Evolutionary conservation across 192 early-diverging fungal species (phyloP).

Genomic region (Kappamyces sp.): DNA sequence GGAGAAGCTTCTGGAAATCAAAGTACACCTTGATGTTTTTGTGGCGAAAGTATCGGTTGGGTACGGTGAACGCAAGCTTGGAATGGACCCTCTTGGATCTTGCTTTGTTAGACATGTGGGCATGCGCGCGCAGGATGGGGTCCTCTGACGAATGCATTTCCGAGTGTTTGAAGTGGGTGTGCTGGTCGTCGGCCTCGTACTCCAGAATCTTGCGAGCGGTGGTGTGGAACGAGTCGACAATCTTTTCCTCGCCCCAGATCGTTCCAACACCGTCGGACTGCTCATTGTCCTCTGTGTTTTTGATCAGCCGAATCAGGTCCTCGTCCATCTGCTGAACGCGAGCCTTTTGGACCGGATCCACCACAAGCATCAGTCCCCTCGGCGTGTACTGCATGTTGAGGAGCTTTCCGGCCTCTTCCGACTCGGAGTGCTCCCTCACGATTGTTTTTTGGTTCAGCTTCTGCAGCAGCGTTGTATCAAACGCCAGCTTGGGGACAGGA

Average conservation of each 20-base stretch:
- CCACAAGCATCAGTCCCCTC: constrained; percentile 9
- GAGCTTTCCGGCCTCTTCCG: background rate
- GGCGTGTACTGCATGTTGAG: constrained; percentile 22
- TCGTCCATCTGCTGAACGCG: background rate
- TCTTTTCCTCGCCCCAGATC: background rate
- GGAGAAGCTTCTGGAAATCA: background rate
- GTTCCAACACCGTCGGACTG: background rate
- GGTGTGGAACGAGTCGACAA: background rate
- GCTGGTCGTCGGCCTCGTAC: no score
- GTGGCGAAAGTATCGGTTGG: background rate
- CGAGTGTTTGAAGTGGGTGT: no score
- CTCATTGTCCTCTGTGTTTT: background rate
- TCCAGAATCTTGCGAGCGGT: no score
- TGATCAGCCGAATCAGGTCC: background rate
- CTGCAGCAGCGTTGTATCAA: no score
- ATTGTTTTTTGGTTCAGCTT: no score
- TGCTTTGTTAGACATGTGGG: no score
- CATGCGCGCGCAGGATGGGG: no score
- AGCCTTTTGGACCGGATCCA: background rate
- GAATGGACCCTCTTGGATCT: no score
- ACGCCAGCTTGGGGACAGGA: constrained; percentile 24
- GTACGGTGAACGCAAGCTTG: no score
- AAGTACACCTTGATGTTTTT: constrained; percentile 14
- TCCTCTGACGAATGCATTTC: no score
- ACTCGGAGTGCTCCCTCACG: no score